Evolutionary conservation across 2,329 filamentous ascomycete species (phyloP).

Genomic region (Blastomyces silverae): DNA sequence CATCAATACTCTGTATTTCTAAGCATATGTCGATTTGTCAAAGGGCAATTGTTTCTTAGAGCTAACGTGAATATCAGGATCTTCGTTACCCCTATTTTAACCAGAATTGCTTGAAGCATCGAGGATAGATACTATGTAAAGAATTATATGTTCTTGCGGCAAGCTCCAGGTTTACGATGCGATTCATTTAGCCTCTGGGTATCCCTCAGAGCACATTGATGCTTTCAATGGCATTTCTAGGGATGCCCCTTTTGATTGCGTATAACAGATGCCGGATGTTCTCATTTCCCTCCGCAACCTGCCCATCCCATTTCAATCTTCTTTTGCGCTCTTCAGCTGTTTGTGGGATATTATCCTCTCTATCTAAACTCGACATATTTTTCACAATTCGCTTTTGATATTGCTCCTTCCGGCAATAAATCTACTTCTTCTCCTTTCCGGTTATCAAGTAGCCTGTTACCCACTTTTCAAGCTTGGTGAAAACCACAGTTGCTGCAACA

Average conservation of each 20-base stretch:
- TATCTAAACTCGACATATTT: too few relatives aligned
- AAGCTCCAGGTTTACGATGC: not conserved
- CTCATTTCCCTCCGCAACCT: not conserved
- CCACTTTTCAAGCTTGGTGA: not conserved
- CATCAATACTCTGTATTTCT: not conserved
- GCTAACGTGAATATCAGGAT: not conserved
- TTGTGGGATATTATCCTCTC: not conserved
- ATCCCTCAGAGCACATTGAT: not conserved
- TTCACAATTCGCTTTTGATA: not conserved
- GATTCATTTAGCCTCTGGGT: not conserved
- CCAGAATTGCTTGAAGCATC: not conserved
- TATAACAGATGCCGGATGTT: not conserved
- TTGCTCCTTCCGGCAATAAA: not conserved
- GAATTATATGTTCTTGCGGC: not conserved
- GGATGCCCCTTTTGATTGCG: not conserved
- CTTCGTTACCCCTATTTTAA: not conserved
- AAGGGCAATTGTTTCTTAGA: not conserved
- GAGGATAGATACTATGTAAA: not conserved
- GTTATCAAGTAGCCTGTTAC: not conserved
- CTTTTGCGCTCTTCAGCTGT: not conserved
- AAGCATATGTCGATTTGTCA: not conserved
- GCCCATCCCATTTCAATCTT: not conserved
- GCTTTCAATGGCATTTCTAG: not conserved
- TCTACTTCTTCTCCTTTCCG: not conserved
- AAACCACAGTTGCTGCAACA: not conserved